Evolutionary conservation across 345 rosid genomes (phyloP).

Genomic region (Anastatica hierochuntica): DNA sequence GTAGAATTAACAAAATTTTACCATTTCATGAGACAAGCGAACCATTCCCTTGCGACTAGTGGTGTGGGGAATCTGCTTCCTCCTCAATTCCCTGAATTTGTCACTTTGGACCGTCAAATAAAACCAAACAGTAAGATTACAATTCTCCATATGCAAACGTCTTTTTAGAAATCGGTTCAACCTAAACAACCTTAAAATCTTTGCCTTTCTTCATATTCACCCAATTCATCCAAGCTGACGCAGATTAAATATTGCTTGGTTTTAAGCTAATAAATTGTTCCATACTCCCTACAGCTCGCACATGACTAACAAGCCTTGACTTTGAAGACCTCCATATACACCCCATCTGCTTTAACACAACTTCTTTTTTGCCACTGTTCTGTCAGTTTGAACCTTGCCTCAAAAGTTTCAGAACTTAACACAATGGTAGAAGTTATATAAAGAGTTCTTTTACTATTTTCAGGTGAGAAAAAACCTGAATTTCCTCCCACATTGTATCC

Average conservation of each 20-base stretch:
- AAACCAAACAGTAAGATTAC: not conserved
- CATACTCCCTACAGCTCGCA: not conserved
- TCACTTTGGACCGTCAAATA: not conserved
- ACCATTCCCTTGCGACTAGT: not conserved
- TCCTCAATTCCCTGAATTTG: not conserved
- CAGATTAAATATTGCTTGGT: not conserved
- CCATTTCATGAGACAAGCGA: not conserved
- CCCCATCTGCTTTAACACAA: not conserved
- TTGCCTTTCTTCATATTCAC: not conserved
- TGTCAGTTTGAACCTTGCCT: not conserved
- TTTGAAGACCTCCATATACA: not conserved
- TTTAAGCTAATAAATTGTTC: not conserved
- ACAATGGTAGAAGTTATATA: too few species aligned
- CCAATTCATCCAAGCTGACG: not conserved
- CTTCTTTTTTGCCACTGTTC: not conserved
- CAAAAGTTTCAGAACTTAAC: too few species aligned
- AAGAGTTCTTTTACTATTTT: too few species aligned
- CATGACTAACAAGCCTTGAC: not conserved
- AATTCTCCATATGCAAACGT: too few species aligned
- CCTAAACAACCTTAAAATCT: too few species aligned
- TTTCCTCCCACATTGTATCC: not conserved
- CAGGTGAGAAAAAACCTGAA: not conserved
- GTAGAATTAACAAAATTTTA: not conserved
- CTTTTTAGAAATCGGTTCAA: too few species aligned
- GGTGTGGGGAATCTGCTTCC: not conserved